Conservation (phyloP, 306 rosid species). For the Prunus padus region DNA sequence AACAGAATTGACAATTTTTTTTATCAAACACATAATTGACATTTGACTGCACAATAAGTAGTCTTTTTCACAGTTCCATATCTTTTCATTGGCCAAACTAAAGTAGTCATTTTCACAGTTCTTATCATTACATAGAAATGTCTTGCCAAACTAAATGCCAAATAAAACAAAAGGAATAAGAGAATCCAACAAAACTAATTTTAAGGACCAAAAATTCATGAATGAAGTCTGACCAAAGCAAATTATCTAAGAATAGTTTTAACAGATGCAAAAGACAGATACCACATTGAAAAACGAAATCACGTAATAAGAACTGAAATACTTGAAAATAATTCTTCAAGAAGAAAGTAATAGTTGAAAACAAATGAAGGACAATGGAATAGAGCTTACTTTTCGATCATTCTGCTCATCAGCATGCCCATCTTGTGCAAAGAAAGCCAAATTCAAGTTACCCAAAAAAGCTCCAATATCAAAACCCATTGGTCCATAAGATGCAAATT, state of each 20-base stretch:
- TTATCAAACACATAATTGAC: too few species aligned
- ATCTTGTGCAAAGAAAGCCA: slow-evolving; percentile 92
- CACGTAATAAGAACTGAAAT: background rate
- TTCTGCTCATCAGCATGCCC: slow-evolving; percentile 70
- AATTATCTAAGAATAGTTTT: background rate
- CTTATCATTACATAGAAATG: too few species aligned
- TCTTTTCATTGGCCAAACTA: background rate
- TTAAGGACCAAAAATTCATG: too few species aligned
- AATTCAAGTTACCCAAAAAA: slow-evolving; percentile 77
- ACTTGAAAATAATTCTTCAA: background rate
- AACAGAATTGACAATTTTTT: too few species aligned
- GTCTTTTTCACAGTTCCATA: background rate
- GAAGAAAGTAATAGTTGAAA: background rate
- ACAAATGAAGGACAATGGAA: background rate
- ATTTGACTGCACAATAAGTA: too few species aligned
- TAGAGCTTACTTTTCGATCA: slow-evolving; percentile 61
- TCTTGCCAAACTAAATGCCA: too few species aligned
- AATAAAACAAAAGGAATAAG: too few species aligned
- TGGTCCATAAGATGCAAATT: slow-evolving; percentile 92
- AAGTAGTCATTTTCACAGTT: background rate
- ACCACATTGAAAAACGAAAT: background rate
- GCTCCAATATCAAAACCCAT: slow-evolving; percentile 95
- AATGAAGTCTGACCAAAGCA: too few species aligned
- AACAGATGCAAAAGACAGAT: background rate
- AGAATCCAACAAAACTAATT: too few species aligned